These are phyloP conservation scores for Beauveria medogensis DNA, from an alignment of 2,329 filamentous ascomycete species.

Conservation along the genomic window DNA sequence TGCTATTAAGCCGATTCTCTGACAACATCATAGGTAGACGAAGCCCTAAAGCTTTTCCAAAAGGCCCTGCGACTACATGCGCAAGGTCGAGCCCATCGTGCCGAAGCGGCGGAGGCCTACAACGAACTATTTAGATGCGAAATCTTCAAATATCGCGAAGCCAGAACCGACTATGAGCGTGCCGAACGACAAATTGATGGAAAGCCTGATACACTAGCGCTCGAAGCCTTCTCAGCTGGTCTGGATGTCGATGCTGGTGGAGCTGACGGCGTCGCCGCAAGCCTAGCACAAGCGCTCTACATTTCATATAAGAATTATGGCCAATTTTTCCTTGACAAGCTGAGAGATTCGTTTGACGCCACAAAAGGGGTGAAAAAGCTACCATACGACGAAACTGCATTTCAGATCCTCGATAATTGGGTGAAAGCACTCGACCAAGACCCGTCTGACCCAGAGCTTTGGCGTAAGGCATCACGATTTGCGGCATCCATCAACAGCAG, in stretches of 20 bases:
- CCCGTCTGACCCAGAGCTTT: constrained; percentile 59
- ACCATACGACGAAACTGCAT: constrained; percentile 27
- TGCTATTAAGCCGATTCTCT: background rate
- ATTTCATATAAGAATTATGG: constrained; percentile 93
- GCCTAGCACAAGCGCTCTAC: constrained; percentile 81
- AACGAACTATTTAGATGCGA: constrained; percentile 79
- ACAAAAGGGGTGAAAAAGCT: constrained; percentile 43
- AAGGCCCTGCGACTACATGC: constrained; percentile 84
- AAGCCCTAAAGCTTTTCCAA: constrained; percentile 92
- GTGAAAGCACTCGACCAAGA: constrained; percentile 53
- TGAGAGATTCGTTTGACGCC: constrained; percentile 22
- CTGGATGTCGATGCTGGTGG: constrained; percentile 52
- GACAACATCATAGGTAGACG: constrained; percentile 58
- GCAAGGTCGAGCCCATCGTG: constrained; percentile 68
- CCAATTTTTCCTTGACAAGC: constrained; percentile 73
- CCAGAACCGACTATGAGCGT: constrained; percentile 73
- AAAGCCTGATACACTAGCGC: constrained; percentile 29
- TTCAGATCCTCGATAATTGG: constrained; percentile 48
- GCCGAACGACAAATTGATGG: constrained; percentile 49
- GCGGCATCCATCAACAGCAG: constrained; percentile 49
- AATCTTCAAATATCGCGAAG: constrained; percentile 88
- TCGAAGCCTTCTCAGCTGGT: constrained; percentile 41
- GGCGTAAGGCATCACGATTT: constrained; percentile 52
- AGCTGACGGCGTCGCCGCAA: constrained; percentile 68
- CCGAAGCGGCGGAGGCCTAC: constrained; percentile 75